These are phyloP conservation scores for Aspergillus bertholletiae DNA, from an alignment of 495 filamentous ascomycete genomes.

Conservation along the genomic window DNA sequence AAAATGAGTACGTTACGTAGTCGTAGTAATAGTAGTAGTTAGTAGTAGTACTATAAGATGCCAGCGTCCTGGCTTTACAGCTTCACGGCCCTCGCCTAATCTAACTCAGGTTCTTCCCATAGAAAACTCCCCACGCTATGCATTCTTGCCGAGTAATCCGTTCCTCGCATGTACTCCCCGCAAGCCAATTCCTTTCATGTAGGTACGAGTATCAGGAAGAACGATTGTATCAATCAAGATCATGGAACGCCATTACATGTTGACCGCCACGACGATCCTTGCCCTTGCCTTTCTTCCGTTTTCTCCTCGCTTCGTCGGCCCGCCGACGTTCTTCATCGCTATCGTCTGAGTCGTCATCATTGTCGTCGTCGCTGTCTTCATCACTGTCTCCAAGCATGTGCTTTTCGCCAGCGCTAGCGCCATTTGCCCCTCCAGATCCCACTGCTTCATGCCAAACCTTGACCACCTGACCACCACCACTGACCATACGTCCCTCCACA, in stretches of 20 bases:
- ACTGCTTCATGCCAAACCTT: conserved; percentile 78
- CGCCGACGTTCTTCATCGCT: conserved; percentile 35
- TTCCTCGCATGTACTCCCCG: neutral
- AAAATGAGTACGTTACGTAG: too few relatives aligned
- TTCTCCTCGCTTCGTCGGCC: conserved; percentile 46
- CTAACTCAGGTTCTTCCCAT: neutral
- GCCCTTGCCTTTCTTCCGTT: conserved; percentile 56
- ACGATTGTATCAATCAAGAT: conserved; percentile 49
- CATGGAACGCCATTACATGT: conserved; percentile 61
- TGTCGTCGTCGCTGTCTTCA: conserved; percentile 40
- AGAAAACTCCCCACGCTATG: neutral
- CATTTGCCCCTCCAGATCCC: conserved; percentile 32
- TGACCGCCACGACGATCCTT: conserved; percentile 50
- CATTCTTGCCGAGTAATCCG: neutral
- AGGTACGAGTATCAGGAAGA: conserved; percentile 1
- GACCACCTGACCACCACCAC: conserved; percentile 74
- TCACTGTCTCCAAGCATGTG: conserved; percentile 39
- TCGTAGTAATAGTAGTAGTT: too few relatives aligned
- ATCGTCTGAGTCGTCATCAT: conserved; percentile 39
- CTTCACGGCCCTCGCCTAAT: too few relatives aligned
- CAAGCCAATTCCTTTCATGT: neutral
- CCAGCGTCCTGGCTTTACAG: too few relatives aligned
- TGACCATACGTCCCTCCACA: conserved; percentile 78
- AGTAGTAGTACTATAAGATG: too few relatives aligned
- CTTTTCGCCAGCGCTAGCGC: conserved; percentile 32